Base-by-base conservation (phyloP, 768 basidiomycete species). In the Naematelia encephala region DNA sequence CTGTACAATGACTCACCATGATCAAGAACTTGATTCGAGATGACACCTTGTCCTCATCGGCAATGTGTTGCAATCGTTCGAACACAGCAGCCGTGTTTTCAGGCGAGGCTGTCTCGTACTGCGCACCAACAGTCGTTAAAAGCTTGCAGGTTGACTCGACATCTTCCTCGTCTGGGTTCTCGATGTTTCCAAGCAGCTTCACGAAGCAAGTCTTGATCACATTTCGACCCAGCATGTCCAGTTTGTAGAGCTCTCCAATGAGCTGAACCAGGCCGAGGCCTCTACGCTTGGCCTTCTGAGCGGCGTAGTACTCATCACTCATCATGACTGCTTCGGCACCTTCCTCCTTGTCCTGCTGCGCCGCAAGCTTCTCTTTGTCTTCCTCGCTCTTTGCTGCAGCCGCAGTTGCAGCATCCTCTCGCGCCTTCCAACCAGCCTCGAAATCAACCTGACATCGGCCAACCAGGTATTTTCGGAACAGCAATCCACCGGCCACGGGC, bases 161-260 rank as follows among this genome's bases (percentile, higher is more conserved):
- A 73, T 96, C 93, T 80, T 97, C 94, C 79, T 98, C 94, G 72
- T 97, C 92, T 0, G 92, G 96, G 70, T 90, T 89, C 66, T 91
- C 87, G 57, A 94, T 87, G 74, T 99, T 97, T 55, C 87, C 84
- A 12, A 98, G 82, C 12, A 97, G 83, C 80, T 94, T 92, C 84
- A 91, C 91, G 75, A 97, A 86, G 82, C 94, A 99, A 78, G 91
- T 89, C 81, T 92, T 89, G 90, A 98, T 99, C 80, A 98, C 94
- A 67, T 91, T 87, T 80, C 92, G 91, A 49, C 91, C 92, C 55
- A 98, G 81, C 91, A 97, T 96, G 79, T 90, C 89, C n/a, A 99
- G 82, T 80, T 97, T 97, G 87, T 91, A 99, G 55, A 98, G 81
- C 80, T 99, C 94, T 63, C 94, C 93, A 63, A 98, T 97, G 80